Evolutionary conservation across 1,284 basidiomycete genomes (phyloP), one percentile per base, ranked within the genome.

Genomic region (Malassezia vespertilionis): DNA sequence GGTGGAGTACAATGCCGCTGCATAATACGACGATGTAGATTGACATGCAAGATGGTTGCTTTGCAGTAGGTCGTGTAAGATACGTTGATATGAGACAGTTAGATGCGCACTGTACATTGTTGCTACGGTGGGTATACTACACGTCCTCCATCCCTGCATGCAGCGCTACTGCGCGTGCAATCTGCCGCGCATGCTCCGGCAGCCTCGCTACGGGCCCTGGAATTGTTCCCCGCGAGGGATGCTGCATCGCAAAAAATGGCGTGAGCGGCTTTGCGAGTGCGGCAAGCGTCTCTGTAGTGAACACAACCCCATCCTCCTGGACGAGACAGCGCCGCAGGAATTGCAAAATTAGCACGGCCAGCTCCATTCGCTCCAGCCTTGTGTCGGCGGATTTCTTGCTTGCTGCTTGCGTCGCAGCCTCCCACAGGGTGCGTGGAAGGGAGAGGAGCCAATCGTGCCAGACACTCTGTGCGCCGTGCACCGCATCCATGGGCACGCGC

Each of bases 391-490:
- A n/a, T 8, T 27, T 31, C 8, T 32, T 28, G 12, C 28, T 9
- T 4, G 32, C 21, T 11, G 35, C 34, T 12, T 23, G 30, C 28
- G 28, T 20, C 8, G 40, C 33, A 1, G 40, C 40, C 30, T 49
- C 39, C 46, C 46, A 49, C 8, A 49, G 40, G n/a, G 28, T 23
- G n/a, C 46, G 46, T 10, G 46, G 46, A 23, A 49, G 40, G 15
- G 46, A 22, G 18, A 39, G 23, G n/a, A 49, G 21, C 46, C 46
- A 49, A 2, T 26, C 33, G 14, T 49, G 39, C 40, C 40, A 43
- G 3, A 21, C 27, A 15, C 15, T 23, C 8, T n/a, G 45, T 17
- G 46, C 21, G 17, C 20, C 27, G n/a, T 43, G 33, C 9, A 49
- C 15, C 4, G 34, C 40, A 1, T 12, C 17, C 12, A 49, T n/a